phyloP scores from a whole-genome alignment of 2,329 filamentous ascomycete genomes.

The Xylariaceae sp. region DNA sequence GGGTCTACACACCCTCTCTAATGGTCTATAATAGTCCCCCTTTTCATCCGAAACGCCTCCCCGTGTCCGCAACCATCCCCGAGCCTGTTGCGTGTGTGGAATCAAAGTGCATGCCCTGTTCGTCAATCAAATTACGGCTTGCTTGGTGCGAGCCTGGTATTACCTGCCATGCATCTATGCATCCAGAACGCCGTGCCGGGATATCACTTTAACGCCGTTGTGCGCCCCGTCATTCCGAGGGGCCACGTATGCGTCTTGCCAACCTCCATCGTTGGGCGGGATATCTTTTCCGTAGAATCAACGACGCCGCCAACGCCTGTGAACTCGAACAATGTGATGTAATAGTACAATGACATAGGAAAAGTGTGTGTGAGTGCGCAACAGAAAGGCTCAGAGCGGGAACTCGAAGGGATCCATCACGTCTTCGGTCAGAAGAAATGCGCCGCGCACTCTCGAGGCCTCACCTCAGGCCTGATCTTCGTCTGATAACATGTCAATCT shows the following conservation, averaged over 20 bases:
- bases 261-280: slow-evolving; percentile 4
- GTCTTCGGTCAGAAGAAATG: neutral
- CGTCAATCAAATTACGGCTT: slow-evolving; percentile 2
- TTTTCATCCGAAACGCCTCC: neutral
- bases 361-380: neutral
- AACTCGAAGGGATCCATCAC: neutral
- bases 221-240: slow-evolving; percentile 1
- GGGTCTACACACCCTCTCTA: no score
- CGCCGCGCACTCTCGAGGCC: neutral
- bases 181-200: slow-evolving; percentile 14
- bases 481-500: slow-evolving; percentile 26
- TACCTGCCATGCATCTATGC: slow-evolving; percentile 2
- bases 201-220: slow-evolving; percentile 10
- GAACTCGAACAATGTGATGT: slow-evolving; percentile 2
- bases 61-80: neutral
- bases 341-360: neutral
- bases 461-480: slow-evolving; percentile 22
- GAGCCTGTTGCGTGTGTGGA: neutral
- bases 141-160: neutral
- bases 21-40: no score
- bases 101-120: neutral
- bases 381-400: neutral
- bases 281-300: slow-evolving; percentile 16
- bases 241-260: slow-evolving; percentile 5
- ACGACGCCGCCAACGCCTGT: slow-evolving; percentile 14